Evolutionary conservation across 192 early-diverging fungal genomes (phyloP).

Genomic region (Gamsiella multidivaricata): DNA sequence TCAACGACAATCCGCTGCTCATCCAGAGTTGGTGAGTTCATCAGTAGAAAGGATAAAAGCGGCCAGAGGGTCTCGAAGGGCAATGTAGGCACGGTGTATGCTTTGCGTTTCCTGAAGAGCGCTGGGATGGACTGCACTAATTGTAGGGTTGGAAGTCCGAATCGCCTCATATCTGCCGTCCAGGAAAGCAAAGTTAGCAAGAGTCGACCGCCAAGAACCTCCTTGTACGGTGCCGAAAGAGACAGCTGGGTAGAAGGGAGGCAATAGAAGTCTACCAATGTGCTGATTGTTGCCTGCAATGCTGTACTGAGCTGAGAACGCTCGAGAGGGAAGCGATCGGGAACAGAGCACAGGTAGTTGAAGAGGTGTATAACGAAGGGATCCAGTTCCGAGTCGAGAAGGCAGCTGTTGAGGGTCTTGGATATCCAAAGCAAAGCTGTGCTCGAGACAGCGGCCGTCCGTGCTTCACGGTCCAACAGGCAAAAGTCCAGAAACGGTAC

Average conservation of each 20-base stretch:
- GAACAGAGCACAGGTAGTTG: constrained; percentile 37
- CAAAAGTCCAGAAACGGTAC: constrained; percentile 44
- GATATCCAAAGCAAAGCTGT: constrained; percentile 31
- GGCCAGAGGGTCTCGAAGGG: constrained; percentile 54
- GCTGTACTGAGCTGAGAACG: constrained; percentile 21
- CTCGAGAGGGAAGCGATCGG: constrained; percentile 26
- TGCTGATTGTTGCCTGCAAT: constrained; percentile 21
- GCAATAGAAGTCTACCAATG: constrained; percentile 37
- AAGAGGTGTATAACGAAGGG: constrained; percentile 24
- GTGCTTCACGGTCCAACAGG: constrained; percentile 32
- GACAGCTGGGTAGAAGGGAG: constrained; percentile 30
- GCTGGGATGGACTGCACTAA: constrained; percentile 19
- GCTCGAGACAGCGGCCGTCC: constrained; percentile 18
- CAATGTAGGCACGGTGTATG: constrained; percentile 13
- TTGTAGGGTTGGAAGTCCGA: constrained; percentile 17
- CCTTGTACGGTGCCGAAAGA: constrained; percentile 19
- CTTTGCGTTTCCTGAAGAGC: constrained; percentile 27
- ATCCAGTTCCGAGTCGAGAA: constrained; percentile 19
- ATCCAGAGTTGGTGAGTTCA: constrained; percentile 58
- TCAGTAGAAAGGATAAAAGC: constrained; percentile 55
- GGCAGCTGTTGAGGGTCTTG: constrained; percentile 28
- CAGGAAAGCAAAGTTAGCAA: constrained; percentile 29
- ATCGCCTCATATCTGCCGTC: constrained; percentile 41
- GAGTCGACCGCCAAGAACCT: constrained; percentile 19
- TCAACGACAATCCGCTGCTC: constrained; percentile 56